A percentile compares a stretch with the other conserved stretches of the same genome.
Conservation (phyloP, 2,329 filamentous ascomycete species). For the Xylaria sp. region DNA sequence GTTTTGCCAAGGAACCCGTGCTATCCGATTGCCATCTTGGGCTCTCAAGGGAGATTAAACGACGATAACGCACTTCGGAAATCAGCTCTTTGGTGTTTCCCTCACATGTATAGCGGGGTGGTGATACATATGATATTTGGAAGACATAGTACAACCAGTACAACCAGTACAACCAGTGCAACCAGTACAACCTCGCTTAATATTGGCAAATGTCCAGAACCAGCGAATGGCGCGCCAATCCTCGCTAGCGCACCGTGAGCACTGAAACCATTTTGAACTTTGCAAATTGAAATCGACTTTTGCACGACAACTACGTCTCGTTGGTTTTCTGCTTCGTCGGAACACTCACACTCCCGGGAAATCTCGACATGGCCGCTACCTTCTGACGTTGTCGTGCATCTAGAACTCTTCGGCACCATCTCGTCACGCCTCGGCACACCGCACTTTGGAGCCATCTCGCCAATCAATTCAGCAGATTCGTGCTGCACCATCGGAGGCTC, state of each 20-base stretch:
- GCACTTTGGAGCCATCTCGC: slow-evolving; percentile 22
- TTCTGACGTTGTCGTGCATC: neutral
- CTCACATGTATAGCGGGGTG: neutral
- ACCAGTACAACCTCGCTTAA: slow-evolving; percentile 24
- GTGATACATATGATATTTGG: neutral
- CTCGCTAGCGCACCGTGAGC: slow-evolving; percentile 4
- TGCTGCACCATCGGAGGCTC: neutral
- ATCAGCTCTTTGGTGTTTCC: neutral
- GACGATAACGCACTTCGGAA: neutral
- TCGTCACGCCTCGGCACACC: slow-evolving; percentile 25
- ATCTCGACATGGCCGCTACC: neutral
- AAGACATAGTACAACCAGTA: no score
- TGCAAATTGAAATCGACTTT: neutral
- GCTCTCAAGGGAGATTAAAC: neutral
- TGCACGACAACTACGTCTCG: neutral
- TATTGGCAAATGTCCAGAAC: slow-evolving; percentile 1
- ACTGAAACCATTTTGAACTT: slow-evolving; percentile 19
- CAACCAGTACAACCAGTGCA: no score
- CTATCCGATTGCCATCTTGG: neutral
- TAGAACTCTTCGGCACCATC: neutral
- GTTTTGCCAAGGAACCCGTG: neutral
- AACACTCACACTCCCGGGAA: neutral
- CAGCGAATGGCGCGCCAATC: slow-evolving; percentile 12
- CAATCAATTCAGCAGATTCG: slow-evolving; percentile 12
- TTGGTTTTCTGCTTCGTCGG: neutral